These are phyloP conservation scores for Sutorius australiensis DNA, from an alignment of 768 basidiomycete genomes.

Conservation along the genomic window DNA sequence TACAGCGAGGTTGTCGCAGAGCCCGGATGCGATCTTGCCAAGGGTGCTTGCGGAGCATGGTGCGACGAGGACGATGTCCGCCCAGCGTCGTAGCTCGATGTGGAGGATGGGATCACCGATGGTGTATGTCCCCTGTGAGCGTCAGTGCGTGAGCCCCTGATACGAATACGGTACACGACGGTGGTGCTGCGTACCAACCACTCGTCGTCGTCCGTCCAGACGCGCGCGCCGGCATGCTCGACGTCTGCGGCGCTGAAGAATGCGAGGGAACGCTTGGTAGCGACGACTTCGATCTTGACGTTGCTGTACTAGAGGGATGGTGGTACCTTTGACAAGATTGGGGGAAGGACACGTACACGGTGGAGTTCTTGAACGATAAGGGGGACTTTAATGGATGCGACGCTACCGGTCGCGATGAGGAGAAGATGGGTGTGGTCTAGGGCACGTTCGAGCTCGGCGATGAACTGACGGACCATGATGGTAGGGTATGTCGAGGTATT, in stretches of 20 bases:
- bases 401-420: conserved; percentile 89
- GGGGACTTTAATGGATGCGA: conserved; percentile 91
- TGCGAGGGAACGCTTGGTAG: conserved; percentile 71
- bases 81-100: conserved; percentile 93
- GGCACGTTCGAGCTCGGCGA: conserved; percentile 27
- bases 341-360: conserved; percentile 44
- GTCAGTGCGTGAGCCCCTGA: not conserved
- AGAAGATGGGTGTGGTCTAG: conserved; percentile 54
- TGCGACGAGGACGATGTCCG: conserved; percentile 90
- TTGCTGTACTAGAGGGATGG: conserved; percentile 53
- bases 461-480: conserved; percentile 19
- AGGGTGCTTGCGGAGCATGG: conserved; percentile 98
- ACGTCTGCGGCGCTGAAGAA: conserved; percentile 67
- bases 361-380: conserved; percentile 79
- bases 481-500: not conserved
- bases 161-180: too few species aligned
- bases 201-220: conserved; percentile 92
- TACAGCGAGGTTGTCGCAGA: conserved; percentile 90
- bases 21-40: conserved; percentile 83
- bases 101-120: conserved; percentile 93
- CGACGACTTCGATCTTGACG: conserved; percentile 78
- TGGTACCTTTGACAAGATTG: not conserved
- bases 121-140: conserved; percentile 57
- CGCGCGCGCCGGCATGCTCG: conserved; percentile 47
- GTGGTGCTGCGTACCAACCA: conserved; percentile 63